Conservation (phyloP, 2,329 filamentous ascomycete genomes). For the Coniochaeta pulveracea region DNA sequence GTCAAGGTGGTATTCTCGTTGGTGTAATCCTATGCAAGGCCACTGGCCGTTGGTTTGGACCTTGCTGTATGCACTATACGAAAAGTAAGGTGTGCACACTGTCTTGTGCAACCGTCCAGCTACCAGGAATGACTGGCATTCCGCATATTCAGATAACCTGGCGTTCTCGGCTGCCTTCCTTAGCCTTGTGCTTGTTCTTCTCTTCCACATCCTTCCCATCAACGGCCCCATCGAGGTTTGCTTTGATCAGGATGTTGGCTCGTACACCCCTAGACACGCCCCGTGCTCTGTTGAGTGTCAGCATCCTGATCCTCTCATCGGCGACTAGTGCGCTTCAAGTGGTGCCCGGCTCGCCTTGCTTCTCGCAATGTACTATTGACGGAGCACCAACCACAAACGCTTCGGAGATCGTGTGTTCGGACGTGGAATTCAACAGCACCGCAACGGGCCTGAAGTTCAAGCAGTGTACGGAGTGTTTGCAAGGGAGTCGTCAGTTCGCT, state of each 20-base stretch:
- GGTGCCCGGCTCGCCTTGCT: background rate
- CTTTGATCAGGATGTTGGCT: conserved; percentile 1
- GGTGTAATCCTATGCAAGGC: no score
- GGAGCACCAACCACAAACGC: background rate
- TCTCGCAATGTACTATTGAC: conserved; percentile 1
- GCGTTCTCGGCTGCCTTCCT: no score
- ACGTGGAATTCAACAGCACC: conserved; percentile 1
- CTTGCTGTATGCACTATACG: no score
- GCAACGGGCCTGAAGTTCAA: conserved; percentile 1
- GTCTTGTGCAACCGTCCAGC: conserved; percentile 1
- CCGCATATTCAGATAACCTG: conserved; percentile 2
- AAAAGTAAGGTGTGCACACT: no score
- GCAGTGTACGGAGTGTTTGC: background rate
- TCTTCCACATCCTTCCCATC: background rate
- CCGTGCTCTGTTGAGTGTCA: background rate
- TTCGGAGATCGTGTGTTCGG: conserved; percentile 2
- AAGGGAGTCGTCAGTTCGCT: background rate
- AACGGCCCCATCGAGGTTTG: conserved; percentile 1
- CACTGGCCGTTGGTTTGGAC: no score
- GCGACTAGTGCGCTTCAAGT: background rate
- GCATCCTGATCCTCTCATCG: conserved; percentile 1
- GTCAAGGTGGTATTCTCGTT: no score
- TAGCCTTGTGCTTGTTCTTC: conserved; percentile 1
- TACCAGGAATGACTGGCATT: conserved; percentile 1
- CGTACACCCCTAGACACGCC: background rate